A percentile compares a stretch with the other conserved stretches of the same genome.
phyloP scores from a whole-genome alignment of 148 eudicot genomes.

The Silene uniflora region DNA sequence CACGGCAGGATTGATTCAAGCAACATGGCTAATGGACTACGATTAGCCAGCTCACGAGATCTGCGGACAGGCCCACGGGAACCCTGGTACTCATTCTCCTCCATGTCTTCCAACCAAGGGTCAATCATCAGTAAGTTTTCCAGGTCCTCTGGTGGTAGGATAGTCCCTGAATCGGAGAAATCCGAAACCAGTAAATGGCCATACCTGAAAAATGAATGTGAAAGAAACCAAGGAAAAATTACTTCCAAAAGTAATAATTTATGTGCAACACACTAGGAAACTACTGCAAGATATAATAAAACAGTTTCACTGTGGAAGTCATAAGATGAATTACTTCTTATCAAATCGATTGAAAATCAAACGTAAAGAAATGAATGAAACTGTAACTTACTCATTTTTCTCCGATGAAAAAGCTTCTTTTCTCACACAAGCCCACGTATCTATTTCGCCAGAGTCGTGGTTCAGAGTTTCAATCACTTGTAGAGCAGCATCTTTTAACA shows the following conservation, averaged over 20 bases:
- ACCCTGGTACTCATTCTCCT: constrained; percentile 43
- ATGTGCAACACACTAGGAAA: neutral
- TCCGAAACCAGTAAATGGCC: constrained; percentile 69
- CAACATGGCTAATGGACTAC: constrained; percentile 69
- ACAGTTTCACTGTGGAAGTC: neutral
- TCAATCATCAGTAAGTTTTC: constrained; percentile 74
- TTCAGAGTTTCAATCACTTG: constrained; percentile 55
- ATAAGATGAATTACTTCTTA: neutral
- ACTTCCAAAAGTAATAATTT: constrained; percentile 4
- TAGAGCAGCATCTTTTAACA: constrained; percentile 67
- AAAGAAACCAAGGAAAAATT: neutral
- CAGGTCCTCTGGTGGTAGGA: constrained; percentile 84
- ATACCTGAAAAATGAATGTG: constrained; percentile 51
- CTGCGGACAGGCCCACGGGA: constrained; percentile 40
- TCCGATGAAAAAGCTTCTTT: constrained; percentile 83
- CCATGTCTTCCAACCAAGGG: constrained; percentile 49
- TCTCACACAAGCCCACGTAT: constrained; percentile 89
- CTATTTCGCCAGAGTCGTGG: constrained; percentile 48
- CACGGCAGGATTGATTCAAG: constrained; percentile 85
- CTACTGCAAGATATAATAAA: too few species aligned
- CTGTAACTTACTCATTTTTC: constrained; percentile 74
- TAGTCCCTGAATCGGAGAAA: constrained; percentile 79
- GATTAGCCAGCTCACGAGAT: constrained; percentile 63
- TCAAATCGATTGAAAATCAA: too few species aligned
- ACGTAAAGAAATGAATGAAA: neutral